A percentile compares a stretch with the other conserved stretches of the same genome.
phyloP scores from a whole-genome alignment of 1,284 basidiomycete genomes.

The Malassezia sp. region DNA sequence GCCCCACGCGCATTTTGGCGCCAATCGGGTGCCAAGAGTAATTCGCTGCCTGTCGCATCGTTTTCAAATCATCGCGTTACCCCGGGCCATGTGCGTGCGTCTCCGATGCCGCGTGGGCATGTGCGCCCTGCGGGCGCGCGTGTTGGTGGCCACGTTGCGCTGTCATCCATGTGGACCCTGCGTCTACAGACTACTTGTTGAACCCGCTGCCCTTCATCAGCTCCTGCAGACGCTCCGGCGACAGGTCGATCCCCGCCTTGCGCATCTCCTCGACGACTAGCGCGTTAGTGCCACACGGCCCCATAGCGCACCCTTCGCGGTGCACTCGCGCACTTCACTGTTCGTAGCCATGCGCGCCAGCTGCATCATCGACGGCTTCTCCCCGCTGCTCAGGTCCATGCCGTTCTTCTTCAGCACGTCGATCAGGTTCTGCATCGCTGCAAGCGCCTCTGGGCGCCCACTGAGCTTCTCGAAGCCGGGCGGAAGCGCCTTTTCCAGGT shows the following conservation, averaged over 20 bases:
- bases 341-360: constrained; percentile 29
- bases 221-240: constrained; percentile 27
- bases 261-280: constrained; percentile 34
- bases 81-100: no score
- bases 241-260: constrained; percentile 33
- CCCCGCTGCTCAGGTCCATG: constrained; percentile 25
- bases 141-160: no score
- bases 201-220: constrained; percentile 25
- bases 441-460: constrained; percentile 23
- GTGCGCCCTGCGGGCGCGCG: no score
- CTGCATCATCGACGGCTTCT: constrained; percentile 29
- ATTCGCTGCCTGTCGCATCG: no score
- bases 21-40: no score
- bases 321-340: constrained; percentile 26
- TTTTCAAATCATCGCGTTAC: no score
- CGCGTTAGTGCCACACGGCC: neutral
- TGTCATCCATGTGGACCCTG: no score
- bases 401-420: constrained; percentile 32
- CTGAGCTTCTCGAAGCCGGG: constrained; percentile 35
- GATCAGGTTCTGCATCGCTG: constrained; percentile 26
- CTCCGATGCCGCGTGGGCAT: no score
- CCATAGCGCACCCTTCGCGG: constrained; percentile 28
- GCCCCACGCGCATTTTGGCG: no score
- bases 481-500: constrained; percentile 16
- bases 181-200: constrained; percentile 3